Conservation (phyloP, 768 basidiomycete species). For the Dendrothele bispora region DNA sequence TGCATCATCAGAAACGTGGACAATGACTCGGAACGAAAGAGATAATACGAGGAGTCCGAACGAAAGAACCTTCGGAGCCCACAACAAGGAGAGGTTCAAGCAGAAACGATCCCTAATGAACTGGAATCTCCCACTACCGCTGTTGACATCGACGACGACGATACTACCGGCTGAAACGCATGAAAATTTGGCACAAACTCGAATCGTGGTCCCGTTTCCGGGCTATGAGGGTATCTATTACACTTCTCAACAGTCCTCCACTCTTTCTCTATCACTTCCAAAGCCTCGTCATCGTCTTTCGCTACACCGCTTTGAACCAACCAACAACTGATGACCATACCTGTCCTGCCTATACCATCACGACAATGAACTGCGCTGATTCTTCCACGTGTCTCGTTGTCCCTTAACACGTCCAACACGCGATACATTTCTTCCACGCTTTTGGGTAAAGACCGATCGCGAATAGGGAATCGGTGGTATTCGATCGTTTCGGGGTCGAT, state of each 20-base stretch:
- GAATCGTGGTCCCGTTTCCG: conserved; percentile 78
- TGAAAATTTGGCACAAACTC: conserved; percentile 76
- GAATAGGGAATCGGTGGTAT: conserved; percentile 80
- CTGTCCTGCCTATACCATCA: conserved; percentile 73
- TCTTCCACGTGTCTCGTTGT: conserved; percentile 59
- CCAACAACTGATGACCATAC: conserved; percentile 72
- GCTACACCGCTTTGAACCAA: conserved; percentile 67
- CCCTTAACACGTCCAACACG: conserved; percentile 58
- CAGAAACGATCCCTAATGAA: too few species aligned
- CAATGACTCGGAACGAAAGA: too few species aligned
- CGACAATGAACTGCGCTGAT: conserved; percentile 77
- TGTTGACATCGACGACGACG: too few species aligned
- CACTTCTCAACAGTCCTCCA: conserved; percentile 82
- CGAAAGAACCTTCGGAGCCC: too few species aligned
- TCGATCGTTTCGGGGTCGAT: conserved; percentile 58
- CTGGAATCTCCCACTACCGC: too few species aligned
- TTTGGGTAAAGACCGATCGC: conserved; percentile 66
- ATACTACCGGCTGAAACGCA: too few species aligned
- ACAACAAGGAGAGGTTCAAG: too few species aligned
- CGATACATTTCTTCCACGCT: conserved; percentile 56
- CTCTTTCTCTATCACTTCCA: conserved; percentile 61
- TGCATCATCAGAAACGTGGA: too few species aligned
- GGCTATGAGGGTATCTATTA: conserved; percentile 71
- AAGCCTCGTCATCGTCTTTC: conserved; percentile 61
- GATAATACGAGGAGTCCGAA: too few species aligned